Percentiles rank a stretch among this genome's conserved stretches.
Evolutionary conservation across 495 filamentous ascomycete species (phyloP).

Genomic region (Aspergillus ostianus): DNA sequence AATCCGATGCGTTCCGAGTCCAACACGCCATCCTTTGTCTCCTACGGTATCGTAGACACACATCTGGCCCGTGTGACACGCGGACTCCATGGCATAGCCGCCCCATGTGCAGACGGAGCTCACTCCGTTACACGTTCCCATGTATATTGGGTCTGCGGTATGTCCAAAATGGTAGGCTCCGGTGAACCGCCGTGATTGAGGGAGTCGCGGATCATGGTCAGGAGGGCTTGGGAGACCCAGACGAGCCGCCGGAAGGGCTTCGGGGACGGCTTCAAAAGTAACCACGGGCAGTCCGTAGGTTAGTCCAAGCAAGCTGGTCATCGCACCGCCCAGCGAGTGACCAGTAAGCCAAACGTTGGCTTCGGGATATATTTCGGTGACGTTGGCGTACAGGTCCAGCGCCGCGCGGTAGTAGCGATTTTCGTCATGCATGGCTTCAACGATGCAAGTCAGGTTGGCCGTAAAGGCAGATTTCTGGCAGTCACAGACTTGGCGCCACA

Average conservation of each 20-base stretch:
- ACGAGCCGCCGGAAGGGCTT: constrained; percentile 81
- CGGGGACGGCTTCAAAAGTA: constrained; percentile 87
- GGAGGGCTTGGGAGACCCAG: constrained; percentile 87
- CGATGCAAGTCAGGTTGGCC: constrained; percentile 88
- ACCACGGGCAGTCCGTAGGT: constrained; percentile 86
- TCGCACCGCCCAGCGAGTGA: constrained; percentile 87
- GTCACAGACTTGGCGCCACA: constrained; percentile 89
- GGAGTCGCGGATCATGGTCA: constrained; percentile 63
- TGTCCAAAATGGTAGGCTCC: constrained; percentile 93
- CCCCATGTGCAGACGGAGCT: constrained; percentile 83
- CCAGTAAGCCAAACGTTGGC: constrained; percentile 84
- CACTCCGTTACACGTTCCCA: constrained; percentile 89
- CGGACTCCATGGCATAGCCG: constrained; percentile 91
- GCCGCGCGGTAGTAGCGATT: constrained; percentile 88
- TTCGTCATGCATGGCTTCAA: constrained; percentile 69
- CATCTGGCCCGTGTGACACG: constrained; percentile 83
- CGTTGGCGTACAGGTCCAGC: constrained; percentile 85
- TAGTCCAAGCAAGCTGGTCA: constrained; percentile 79
- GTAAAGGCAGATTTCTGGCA: constrained; percentile 80
- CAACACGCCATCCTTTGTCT: constrained; percentile 87
- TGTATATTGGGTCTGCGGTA: constrained; percentile 91
- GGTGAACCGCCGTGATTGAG: constrained; percentile 67
- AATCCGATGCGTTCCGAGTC: constrained; percentile 83
- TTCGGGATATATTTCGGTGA: constrained; percentile 82
- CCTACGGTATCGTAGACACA: constrained; percentile 90